These are phyloP conservation scores for Drosera capensis DNA, from an alignment of 148 eudicot species.

Conservation along the genomic window DNA sequence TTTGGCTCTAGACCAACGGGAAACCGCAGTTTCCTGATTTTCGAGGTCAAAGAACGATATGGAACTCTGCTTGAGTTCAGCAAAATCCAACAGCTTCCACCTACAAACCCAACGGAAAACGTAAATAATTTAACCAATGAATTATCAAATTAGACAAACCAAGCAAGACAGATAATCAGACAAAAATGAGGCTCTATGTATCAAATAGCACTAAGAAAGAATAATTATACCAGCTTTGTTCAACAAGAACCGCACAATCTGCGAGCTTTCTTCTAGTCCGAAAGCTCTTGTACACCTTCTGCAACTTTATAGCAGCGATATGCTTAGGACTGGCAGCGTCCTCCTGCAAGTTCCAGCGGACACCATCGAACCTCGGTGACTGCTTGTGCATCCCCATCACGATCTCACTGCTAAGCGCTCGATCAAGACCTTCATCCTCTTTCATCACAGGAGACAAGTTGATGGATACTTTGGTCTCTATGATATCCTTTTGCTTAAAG, in stretches of 20 bases:
- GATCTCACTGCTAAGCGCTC: constrained; percentile 1
- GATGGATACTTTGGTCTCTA: constrained; percentile 18
- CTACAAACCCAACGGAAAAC: constrained; percentile 7
- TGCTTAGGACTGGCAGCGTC: constrained; percentile 7
- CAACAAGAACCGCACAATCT: constrained; percentile 52
- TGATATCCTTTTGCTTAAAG: constrained; percentile 21
- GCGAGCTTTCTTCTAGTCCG: constrained; percentile 50
- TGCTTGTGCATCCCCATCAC: constrained; percentile 1
- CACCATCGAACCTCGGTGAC: not conserved
- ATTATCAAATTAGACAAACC: not conserved
- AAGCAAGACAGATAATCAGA: not conserved
- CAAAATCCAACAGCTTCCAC: constrained; percentile 64
- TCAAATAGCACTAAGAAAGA: too few species aligned
- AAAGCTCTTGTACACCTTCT: constrained; percentile 48
- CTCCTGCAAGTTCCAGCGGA: not conserved
- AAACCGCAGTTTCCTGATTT: constrained; percentile 42
- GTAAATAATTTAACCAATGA: not conserved
- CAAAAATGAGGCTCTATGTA: too few species aligned
- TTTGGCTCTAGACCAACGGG: constrained; percentile 59
- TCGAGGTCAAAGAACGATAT: constrained; percentile 52
- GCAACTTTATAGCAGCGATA: constrained; percentile 36
- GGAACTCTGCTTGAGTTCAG: constrained; percentile 43
- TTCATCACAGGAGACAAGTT: constrained; percentile 7
- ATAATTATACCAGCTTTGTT: constrained; percentile 39
- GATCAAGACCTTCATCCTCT: constrained; percentile 3